A percentile compares a stretch with the other conserved stretches of the same genome.
phyloP scores from a whole-genome alignment of 192 early-diverging fungal species.

The Backusella sp. region DNA sequence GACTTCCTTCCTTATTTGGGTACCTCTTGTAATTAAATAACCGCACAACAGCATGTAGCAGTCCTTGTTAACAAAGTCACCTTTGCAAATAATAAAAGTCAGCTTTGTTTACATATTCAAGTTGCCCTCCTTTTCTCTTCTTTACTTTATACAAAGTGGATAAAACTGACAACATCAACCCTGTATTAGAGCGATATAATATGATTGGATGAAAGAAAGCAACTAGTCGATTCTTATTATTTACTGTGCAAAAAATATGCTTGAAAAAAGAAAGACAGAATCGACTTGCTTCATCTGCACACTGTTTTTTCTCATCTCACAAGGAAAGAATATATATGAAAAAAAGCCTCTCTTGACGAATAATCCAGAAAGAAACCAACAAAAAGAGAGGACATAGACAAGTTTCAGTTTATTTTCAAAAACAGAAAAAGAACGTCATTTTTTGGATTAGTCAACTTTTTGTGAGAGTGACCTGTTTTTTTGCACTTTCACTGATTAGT shows the following conservation, averaged over 20 bases:
- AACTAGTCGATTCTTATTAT: background rate
- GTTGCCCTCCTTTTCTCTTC: background rate
- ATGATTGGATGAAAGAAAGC: background rate
- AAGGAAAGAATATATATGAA: background rate
- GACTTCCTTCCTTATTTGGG: background rate
- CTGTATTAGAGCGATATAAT: background rate
- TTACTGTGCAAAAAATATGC: background rate
- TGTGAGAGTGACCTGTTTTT: background rate
- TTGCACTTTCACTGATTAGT: background rate
- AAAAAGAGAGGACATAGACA: background rate
- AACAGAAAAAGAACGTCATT: background rate
- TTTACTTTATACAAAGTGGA: background rate
- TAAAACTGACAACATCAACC: background rate
- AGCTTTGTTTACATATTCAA: background rate
- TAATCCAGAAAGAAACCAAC: background rate
- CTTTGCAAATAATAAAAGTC: background rate
- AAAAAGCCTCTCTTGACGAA: background rate
- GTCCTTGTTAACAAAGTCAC: background rate
- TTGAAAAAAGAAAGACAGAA: background rate
- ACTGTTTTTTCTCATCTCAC: background rate
- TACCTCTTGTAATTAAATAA: background rate
- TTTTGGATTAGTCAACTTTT: background rate
- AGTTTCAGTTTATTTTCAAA: background rate
- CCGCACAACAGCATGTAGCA: background rate
- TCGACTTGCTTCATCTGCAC: background rate